phyloP scores from a whole-genome alignment of 148 eudicot species.

The Rhododendron williamsianum region DNA sequence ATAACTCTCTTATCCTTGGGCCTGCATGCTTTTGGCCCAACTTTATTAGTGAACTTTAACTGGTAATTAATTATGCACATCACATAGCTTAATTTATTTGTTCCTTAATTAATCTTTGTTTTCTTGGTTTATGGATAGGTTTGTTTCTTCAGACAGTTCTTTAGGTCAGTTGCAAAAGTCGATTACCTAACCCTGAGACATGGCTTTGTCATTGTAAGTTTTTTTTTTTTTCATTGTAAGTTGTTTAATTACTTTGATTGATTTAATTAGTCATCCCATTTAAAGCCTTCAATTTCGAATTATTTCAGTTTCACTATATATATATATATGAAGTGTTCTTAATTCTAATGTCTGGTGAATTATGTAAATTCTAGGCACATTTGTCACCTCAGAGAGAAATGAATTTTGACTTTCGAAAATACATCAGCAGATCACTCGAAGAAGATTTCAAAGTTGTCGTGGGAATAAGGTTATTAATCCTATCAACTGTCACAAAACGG shows the following conservation, averaged over 20 bases:
- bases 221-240: too few relatives aligned
- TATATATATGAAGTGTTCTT: too few relatives aligned
- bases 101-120: not conserved
- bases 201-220: slow-evolving; percentile 38
- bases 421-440: slow-evolving; percentile 53
- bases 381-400: slow-evolving; percentile 40
- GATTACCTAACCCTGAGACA: slow-evolving; percentile 39
- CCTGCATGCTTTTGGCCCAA: too few relatives aligned
- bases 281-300: not conserved
- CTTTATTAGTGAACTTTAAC: too few relatives aligned
- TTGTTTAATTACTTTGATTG: not conserved
- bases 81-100: not conserved
- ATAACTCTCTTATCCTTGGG: too few relatives aligned
- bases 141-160: slow-evolving; percentile 45
- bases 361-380: slow-evolving; percentile 35
- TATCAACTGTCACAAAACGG: not conserved
- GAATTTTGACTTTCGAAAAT: slow-evolving; percentile 46
- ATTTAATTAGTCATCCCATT: too few relatives aligned
- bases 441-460: slow-evolving; percentile 59
- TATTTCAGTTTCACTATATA: not conserved
- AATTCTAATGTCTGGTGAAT: not conserved
- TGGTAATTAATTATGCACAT: too few relatives aligned
- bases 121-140: slow-evolving; percentile 16
- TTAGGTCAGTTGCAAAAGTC: slow-evolving; percentile 31
- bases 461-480: slow-evolving; percentile 40